Conservation (phyloP, 257 asterid genomes). For the Ilex asprella region DNA sequence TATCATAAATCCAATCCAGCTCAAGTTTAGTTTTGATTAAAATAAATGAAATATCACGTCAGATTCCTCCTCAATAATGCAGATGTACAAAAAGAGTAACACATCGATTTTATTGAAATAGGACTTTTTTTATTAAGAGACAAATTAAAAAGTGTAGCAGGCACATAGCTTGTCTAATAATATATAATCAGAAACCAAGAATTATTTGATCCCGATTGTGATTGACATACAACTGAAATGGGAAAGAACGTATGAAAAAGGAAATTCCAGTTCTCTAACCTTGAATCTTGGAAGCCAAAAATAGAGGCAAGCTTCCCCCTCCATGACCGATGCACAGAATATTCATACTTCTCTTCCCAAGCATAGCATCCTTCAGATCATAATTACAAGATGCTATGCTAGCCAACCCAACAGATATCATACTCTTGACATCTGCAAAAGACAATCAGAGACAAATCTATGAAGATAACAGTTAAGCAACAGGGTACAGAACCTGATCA, state of each 20-base stretch:
- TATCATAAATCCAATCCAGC: no score
- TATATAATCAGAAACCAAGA: no score
- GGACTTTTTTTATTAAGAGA: no score
- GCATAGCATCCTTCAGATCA: conserved; percentile 49
- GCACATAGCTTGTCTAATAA: neutral
- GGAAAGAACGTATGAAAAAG: neutral
- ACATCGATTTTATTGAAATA: no score
- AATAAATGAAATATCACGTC: conserved; percentile 1
- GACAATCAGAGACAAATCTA: conserved; percentile 1
- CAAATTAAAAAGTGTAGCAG: no score
- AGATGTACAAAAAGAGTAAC: no score
- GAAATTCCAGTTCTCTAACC: conserved; percentile 34
- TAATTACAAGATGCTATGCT: conserved; percentile 45
- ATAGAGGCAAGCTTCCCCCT: conserved; percentile 91
- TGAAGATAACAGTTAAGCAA: no score
- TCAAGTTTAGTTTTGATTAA: no score
- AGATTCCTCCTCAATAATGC: neutral
- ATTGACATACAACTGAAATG: neutral
- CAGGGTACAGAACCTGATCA: no score
- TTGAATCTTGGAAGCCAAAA: conserved; percentile 61
- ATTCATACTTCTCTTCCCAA: conserved; percentile 51
- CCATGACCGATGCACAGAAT: conserved; percentile 90
- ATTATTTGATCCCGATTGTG: neutral
- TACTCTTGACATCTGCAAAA: conserved; percentile 80
- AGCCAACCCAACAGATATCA: conserved; percentile 71